Evolutionary conservation across 2,329 filamentous ascomycete species (phyloP).

Genomic region (Aspergillus sp.): DNA sequence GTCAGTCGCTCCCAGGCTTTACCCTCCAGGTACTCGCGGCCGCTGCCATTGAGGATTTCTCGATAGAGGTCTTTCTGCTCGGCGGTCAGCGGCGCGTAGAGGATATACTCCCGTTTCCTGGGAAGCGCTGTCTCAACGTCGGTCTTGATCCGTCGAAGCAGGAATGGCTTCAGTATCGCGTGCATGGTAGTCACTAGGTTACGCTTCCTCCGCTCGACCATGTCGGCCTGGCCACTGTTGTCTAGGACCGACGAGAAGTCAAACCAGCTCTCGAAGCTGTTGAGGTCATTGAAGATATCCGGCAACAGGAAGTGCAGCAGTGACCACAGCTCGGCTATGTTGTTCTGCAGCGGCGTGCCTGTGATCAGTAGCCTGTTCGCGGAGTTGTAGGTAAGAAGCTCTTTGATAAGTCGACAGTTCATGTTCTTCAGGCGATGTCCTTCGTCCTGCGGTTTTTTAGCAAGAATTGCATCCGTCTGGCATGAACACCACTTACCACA

Average conservation of each 20-base stretch:
- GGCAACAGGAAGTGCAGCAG: conserved; percentile 87
- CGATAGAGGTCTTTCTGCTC: conserved; percentile 89
- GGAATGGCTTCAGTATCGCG: conserved; percentile 80
- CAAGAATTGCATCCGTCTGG: neutral
- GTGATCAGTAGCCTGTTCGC: conserved; percentile 88
- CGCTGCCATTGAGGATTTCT: conserved; percentile 71
- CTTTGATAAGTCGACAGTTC: conserved; percentile 81
- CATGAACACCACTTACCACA: conserved; percentile 48
- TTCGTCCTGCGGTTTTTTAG: conserved; percentile 56
- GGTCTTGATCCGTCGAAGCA: conserved; percentile 80
- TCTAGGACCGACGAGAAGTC: conserved; percentile 90
- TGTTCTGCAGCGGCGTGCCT: conserved; percentile 91
- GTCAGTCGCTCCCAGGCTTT: conserved; percentile 43
- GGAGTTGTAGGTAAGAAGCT: conserved; percentile 78
- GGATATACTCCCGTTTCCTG: conserved; percentile 90
- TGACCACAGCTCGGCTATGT: conserved; percentile 89
- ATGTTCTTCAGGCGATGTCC: conserved; percentile 96
- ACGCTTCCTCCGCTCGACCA: conserved; percentile 68
- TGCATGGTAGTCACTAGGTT: conserved; percentile 82
- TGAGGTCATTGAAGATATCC: conserved; percentile 84
- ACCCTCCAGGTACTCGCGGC: conserved; percentile 39
- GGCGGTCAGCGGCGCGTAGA: conserved; percentile 84
- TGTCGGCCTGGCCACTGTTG: conserved; percentile 65
- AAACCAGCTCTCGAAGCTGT: conserved; percentile 92
- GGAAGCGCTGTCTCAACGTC: conserved; percentile 89